A percentile compares a stretch with the other conserved stretches of the same genome.
Evolutionary conservation across 2,329 filamentous ascomycete genomes (phyloP).

Genomic region (Fusarium pilosicola): DNA sequence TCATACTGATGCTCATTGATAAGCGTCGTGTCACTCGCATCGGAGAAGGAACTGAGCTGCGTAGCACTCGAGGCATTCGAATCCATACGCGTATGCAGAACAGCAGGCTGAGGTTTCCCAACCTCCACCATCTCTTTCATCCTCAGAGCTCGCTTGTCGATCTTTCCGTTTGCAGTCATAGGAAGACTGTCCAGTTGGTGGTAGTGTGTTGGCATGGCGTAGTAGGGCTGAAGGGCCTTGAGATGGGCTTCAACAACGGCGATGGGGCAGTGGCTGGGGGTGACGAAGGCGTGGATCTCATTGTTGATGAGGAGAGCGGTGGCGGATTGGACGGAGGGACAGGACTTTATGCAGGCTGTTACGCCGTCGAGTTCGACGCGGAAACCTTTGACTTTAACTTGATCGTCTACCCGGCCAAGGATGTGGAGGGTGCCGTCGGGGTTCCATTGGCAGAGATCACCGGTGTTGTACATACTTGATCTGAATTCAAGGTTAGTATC

Average conservation of each 20-base stretch:
- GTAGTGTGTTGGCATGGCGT: slow-evolving; percentile 61
- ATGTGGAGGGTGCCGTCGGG: slow-evolving; percentile 64
- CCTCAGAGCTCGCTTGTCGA: slow-evolving; percentile 60
- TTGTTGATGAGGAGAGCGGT: slow-evolving; percentile 58
- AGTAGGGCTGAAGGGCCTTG: slow-evolving; percentile 61
- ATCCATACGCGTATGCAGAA: slow-evolving; percentile 35
- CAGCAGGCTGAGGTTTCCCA: slow-evolving; percentile 18
- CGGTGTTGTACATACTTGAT: slow-evolving; percentile 67
- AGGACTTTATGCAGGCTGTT: slow-evolving; percentile 57
- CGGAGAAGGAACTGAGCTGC: slow-evolving; percentile 22
- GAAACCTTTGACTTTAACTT: slow-evolving; percentile 70
- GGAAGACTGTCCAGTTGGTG: slow-evolving; percentile 56
- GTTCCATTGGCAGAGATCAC: slow-evolving; percentile 66
- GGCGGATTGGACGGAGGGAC: slow-evolving; percentile 56
- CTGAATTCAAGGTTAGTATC: neutral
- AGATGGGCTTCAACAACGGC: slow-evolving; percentile 53
- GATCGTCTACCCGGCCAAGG: slow-evolving; percentile 66
- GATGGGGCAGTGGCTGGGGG: slow-evolving; percentile 48
- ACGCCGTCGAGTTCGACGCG: slow-evolving; percentile 70
- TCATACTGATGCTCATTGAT: slow-evolving; percentile 41
- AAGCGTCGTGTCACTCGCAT: slow-evolving; percentile 29
- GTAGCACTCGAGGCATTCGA: slow-evolving; percentile 46
- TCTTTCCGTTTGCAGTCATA: slow-evolving; percentile 65
- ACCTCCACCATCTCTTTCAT: neutral
- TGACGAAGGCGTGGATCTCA: slow-evolving; percentile 62